phyloP scores from a whole-genome alignment of 805 yeast genomes.

The Metschnikowia kunwiensis region DNA sequence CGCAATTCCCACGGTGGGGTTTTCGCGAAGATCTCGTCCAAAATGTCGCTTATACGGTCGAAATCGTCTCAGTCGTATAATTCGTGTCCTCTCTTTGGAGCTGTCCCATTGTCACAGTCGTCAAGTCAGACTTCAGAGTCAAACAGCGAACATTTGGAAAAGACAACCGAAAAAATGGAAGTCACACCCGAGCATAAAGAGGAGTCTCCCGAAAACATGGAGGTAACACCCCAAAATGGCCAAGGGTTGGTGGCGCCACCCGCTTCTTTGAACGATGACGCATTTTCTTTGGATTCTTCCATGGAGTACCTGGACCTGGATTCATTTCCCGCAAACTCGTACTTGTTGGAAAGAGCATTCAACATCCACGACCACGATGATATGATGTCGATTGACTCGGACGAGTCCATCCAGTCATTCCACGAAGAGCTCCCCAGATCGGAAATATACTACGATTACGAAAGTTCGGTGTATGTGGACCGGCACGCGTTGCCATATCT shows the following conservation, averaged over 20 bases:
- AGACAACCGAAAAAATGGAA: too few species aligned
- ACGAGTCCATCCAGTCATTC: conserved; percentile 26
- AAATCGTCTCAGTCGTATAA: not conserved
- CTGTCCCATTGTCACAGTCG: not conserved
- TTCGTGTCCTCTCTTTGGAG: not conserved
- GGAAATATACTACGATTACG: conserved; percentile 17
- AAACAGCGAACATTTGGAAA: too few species aligned
- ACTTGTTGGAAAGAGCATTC: conserved; percentile 5
- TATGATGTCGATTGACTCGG: conserved; percentile 20
- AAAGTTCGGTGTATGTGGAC: conserved; percentile 16
- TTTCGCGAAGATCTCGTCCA: conserved; percentile 12
- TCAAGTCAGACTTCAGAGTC: too few species aligned
- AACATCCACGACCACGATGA: conserved; percentile 16
- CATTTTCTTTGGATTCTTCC: not conserved
- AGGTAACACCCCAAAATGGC: not conserved
- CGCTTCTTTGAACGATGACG: not conserved
- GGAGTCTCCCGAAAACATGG: not conserved
- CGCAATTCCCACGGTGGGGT: conserved; percentile 6
- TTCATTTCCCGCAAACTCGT: conserved; percentile 1
- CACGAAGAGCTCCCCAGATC: conserved; percentile 17
- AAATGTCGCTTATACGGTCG: conserved; percentile 11
- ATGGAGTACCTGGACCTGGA: not conserved
- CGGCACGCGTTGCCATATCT: conserved; percentile 16
- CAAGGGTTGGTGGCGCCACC: not conserved
- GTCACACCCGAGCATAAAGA: not conserved